phyloP scores from a whole-genome alignment of 2,329 filamentous ascomycete species.

The Fusarium camptoceras region DNA sequence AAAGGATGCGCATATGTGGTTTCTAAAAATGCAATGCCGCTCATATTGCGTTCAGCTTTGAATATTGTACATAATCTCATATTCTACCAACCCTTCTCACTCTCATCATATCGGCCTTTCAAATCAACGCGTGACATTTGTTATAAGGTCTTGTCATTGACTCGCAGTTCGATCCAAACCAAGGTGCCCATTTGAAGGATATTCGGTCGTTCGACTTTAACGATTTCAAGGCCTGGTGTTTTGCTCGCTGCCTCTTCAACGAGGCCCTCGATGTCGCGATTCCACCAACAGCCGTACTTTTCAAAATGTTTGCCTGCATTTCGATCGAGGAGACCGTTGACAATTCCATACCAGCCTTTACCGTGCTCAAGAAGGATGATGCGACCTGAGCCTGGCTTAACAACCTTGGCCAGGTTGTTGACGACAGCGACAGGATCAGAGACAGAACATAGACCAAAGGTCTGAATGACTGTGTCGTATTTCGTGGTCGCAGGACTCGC shows the following conservation, averaged over 20 bases:
- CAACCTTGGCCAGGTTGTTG: conserved; percentile 62
- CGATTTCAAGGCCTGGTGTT: conserved; percentile 67
- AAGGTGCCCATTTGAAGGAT: conserved; percentile 68
- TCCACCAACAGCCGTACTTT: conserved; percentile 76
- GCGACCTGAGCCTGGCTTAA: conserved; percentile 67
- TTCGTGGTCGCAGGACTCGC: conserved; percentile 53
- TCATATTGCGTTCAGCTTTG: conserved; percentile 41
- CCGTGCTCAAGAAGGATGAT: conserved; percentile 74
- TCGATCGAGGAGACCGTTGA: conserved; percentile 68
- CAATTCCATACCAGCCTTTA: conserved; percentile 63
- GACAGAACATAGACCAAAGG: conserved; percentile 74
- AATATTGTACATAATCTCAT: conserved; percentile 45
- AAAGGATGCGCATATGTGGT: conserved; percentile 28
- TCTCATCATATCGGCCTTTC: conserved; percentile 6
- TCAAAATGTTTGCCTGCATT: conserved; percentile 67
- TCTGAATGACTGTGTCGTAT: conserved; percentile 74
- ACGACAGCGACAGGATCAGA: conserved; percentile 66
- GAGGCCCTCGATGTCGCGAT: conserved; percentile 69
- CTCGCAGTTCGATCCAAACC: conserved; percentile 67
- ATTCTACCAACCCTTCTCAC: conserved; percentile 42
- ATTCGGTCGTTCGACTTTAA: conserved; percentile 64
- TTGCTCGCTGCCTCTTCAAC: conserved; percentile 61
- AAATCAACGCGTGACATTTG: conserved; percentile 19
- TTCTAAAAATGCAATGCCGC: conserved; percentile 45
- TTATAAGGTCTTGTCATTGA: conserved; percentile 46